A percentile compares a stretch with the other conserved stretches of the same genome.
phyloP scores from a whole-genome alignment of 1,284 basidiomycete species.

The Macrocystidia cucumis region DNA sequence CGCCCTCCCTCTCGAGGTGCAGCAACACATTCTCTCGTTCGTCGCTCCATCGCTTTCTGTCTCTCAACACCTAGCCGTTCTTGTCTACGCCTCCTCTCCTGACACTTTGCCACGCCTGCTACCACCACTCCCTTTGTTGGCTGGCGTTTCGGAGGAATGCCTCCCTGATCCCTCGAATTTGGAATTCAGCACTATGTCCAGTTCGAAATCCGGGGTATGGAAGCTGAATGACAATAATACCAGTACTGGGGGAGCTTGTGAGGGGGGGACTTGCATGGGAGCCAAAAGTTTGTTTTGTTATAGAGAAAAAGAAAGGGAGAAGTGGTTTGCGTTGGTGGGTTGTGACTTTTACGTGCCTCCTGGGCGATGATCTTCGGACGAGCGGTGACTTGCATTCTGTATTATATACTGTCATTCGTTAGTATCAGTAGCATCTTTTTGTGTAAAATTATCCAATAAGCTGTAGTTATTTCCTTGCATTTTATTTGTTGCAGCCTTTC shows the following conservation, averaged over 20 bases:
- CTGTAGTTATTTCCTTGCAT: no score
- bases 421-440: no score
- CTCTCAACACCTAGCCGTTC: slow-evolving; percentile 48
- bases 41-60: slow-evolving; percentile 51
- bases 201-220: slow-evolving; percentile 8
- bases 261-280: slow-evolving; percentile 12
- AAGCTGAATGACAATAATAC: slow-evolving; percentile 8
- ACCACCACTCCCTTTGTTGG: slow-evolving; percentile 14
- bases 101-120: slow-evolving; percentile 44
- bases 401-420: no score
- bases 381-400: no score
- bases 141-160: slow-evolving; percentile 4
- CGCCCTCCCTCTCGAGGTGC: slow-evolving; percentile 51
- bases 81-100: slow-evolving; percentile 42
- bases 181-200: slow-evolving; percentile 10
- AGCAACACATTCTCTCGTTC: slow-evolving; percentile 48
- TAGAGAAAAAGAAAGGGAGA: slow-evolving; percentile 30
- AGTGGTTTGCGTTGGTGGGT: slow-evolving; percentile 36
- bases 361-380: no score
- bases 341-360: slow-evolving; percentile 45
- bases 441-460: no score
- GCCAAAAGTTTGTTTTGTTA: slow-evolving; percentile 28
- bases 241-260: slow-evolving; percentile 8
- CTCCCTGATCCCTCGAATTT: slow-evolving; percentile 10
- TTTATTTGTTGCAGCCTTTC: no score